phyloP scores from a whole-genome alignment of 176 grass and related monocot species.

The Hyparrhenia diplandra region DNA sequence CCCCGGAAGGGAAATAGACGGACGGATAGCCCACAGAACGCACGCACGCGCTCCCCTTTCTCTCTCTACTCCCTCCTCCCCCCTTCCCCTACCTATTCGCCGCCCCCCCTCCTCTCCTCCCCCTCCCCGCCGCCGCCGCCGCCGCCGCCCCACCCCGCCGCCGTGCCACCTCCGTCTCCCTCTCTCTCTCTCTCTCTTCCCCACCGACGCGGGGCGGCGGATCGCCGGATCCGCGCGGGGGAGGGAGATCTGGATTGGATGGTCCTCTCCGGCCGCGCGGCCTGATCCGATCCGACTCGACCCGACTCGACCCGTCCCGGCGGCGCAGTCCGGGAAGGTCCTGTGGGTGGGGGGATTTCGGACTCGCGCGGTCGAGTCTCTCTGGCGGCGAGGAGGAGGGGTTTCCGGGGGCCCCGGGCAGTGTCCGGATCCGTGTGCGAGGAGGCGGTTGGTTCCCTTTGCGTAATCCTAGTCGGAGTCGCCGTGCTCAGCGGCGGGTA shows the following conservation, averaged over 20 bases:
- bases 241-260: background rate
- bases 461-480: conserved; percentile 6
- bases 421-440: conserved; percentile 17
- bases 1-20: background rate
- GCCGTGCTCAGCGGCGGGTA: background rate
- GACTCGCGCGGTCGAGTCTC: background rate
- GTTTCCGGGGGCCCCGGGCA: background rate
- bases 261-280: background rate
- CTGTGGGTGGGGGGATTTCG: background rate
- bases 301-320: too few species aligned
- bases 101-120: background rate
- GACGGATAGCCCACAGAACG: conserved; percentile 25
- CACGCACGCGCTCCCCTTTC: background rate
- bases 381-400: background rate
- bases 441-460: background rate
- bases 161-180: background rate
- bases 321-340: background rate
- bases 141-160: background rate
- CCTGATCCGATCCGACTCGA: conserved; percentile 10
- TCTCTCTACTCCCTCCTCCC: background rate
- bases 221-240: conserved; percentile 23
- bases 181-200: background rate
- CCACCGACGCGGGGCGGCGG: background rate
- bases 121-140: background rate
- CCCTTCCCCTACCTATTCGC: background rate